Evolutionary conservation across 1,139 yeast species (phyloP).

Genomic region (Saccharomyces hybrid): DNA sequence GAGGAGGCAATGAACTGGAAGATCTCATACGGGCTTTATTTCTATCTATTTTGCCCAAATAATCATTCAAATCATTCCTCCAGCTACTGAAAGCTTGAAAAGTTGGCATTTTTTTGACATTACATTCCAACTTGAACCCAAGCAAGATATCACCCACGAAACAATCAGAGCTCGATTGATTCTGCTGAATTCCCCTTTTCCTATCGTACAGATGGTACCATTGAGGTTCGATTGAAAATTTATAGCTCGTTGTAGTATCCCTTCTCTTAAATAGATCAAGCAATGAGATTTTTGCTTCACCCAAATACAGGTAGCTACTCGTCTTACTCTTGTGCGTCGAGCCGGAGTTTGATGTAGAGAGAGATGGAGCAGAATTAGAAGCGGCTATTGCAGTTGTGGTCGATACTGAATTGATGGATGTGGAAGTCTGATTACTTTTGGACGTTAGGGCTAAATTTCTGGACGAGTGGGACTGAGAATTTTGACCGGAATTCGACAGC

Average conservation of each 20-base stretch:
- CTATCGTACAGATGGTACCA: slow-evolving; percentile 28
- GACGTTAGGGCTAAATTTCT: not conserved
- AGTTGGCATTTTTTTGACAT: slow-evolving; percentile 12
- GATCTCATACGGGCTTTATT: not conserved
- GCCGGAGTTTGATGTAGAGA: not conserved
- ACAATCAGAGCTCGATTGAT: slow-evolving; percentile 3
- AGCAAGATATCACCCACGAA: slow-evolving; percentile 25
- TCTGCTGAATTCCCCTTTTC: slow-evolving; percentile 14
- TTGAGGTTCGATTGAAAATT: slow-evolving; percentile 13
- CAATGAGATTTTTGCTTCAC: slow-evolving; percentile 27
- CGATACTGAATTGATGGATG: not conserved
- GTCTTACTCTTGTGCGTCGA: not conserved
- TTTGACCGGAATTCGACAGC: slow-evolving; percentile 1
- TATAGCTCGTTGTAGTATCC: slow-evolving; percentile 15
- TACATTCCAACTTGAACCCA: slow-evolving; percentile 17
- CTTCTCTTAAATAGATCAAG: slow-evolving; percentile 22
- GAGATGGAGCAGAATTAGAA: not conserved
- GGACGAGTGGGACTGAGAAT: not conserved
- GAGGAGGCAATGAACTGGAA: not conserved
- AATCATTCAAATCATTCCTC: slow-evolving; percentile 11
- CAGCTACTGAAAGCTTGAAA: slow-evolving; percentile 21
- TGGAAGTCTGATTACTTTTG: not conserved
- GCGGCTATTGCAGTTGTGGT: not conserved
- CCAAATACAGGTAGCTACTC: slow-evolving; percentile 22
- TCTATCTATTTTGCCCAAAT: not conserved